Conservation (phyloP, 352 stramenopile genomes). For the Globisporangium apiculatum region DNA sequence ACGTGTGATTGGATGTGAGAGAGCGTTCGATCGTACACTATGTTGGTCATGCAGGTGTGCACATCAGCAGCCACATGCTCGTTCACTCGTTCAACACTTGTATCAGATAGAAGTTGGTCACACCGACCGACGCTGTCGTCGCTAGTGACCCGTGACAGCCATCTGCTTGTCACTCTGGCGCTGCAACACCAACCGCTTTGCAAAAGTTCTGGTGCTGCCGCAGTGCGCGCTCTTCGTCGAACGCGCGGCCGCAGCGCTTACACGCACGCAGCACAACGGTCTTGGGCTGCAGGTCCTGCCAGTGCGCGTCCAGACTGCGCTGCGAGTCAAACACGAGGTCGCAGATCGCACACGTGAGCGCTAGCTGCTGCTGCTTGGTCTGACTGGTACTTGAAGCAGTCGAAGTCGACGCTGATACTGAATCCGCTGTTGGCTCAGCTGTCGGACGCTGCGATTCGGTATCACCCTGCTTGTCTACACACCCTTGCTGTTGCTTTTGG, state of each 20-base stretch:
- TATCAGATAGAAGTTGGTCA: too few species aligned
- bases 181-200: not conserved
- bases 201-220: conserved; percentile 80
- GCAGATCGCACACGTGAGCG: conserved; percentile 30
- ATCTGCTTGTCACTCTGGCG: not conserved
- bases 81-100: too few species aligned
- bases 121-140: conserved; percentile 3
- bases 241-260: conserved; percentile 33
- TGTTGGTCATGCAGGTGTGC: too few species aligned
- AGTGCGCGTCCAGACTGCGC: conserved; percentile 28
- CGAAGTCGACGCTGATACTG: too few species aligned
- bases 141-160: conserved; percentile 7
- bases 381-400: not conserved
- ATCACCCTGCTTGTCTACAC: too few species aligned
- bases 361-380: not conserved
- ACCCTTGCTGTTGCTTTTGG: conserved; percentile 16
- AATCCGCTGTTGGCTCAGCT: not conserved
- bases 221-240: conserved; percentile 63
- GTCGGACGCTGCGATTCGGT: not conserved
- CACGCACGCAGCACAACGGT: conserved; percentile 24
- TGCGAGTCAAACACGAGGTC: conserved; percentile 19
- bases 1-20: too few species aligned
- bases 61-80: too few species aligned
- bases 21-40: too few species aligned
- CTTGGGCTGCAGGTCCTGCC: conserved; percentile 28